phyloP scores from a whole-genome alignment of 768 basidiomycete genomes.

The Cystofilobasidium capitatum region DNA sequence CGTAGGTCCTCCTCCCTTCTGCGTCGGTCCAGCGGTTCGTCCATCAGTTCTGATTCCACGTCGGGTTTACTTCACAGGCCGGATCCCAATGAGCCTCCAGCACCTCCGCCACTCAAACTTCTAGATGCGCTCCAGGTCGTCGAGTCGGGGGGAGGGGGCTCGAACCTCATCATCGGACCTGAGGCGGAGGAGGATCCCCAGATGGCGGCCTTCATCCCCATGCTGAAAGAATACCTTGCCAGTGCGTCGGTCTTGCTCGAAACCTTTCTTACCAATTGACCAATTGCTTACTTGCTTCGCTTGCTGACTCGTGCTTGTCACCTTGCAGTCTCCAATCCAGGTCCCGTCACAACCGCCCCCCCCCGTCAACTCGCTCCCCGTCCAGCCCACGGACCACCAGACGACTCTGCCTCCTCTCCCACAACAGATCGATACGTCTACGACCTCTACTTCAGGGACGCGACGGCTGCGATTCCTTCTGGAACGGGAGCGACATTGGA shows the following conservation, averaged over 20 bases:
- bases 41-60: background rate
- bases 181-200: slow-evolving; percentile 33
- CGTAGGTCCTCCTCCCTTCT: background rate
- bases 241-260: slow-evolving; percentile 28
- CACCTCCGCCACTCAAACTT: slow-evolving; percentile 1
- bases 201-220: slow-evolving; percentile 39
- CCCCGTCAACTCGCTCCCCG: background rate
- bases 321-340: slow-evolving; percentile 19
- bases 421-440: slow-evolving; percentile 21
- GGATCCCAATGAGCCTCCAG: background rate
- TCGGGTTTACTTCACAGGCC: background rate
- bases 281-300: background rate
- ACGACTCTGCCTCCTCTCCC: background rate
- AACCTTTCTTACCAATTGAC: background rate
- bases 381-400: background rate
- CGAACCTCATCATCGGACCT: slow-evolving; percentile 5
- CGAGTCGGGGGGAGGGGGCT: background rate
- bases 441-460: slow-evolving; percentile 23
- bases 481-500: slow-evolving; percentile 13
- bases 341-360: background rate
- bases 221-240: slow-evolving; percentile 38
- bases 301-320: background rate
- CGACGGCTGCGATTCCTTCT: background rate
- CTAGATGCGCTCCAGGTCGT: slow-evolving; percentile 5
- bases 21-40: background rate